These are phyloP conservation scores for Copromyces sp. DNA, from an alignment of 495 filamentous ascomycete species.

Conservation along the genomic window DNA sequence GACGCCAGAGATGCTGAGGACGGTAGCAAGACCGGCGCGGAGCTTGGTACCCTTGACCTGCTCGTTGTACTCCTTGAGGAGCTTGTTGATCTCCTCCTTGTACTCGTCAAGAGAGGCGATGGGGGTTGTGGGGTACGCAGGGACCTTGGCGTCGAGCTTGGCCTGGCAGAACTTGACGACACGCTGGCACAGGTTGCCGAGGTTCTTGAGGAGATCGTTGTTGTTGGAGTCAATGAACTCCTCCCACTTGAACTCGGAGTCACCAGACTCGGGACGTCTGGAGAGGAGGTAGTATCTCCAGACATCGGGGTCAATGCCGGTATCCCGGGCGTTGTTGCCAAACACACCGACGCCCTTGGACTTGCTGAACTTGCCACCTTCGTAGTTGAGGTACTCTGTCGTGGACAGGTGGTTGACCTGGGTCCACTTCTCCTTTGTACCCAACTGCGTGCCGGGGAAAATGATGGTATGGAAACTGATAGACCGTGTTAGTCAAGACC, in stretches of 20 bases:
- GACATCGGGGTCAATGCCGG: conserved; percentile 74
- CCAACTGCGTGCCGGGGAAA: conserved; percentile 80
- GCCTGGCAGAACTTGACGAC: conserved; percentile 84
- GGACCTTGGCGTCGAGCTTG: conserved; percentile 58
- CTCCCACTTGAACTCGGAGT: conserved; percentile 81
- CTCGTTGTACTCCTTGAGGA: conserved; percentile 58
- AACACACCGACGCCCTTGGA: conserved; percentile 84
- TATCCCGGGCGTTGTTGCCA: conserved; percentile 78
- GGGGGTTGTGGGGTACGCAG: conserved; percentile 45
- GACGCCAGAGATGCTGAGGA: conserved; percentile 45
- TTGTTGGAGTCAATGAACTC: conserved; percentile 82
- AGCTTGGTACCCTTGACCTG: conserved; percentile 69
- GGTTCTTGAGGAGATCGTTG: conserved; percentile 77
- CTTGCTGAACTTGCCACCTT: conserved; percentile 93
- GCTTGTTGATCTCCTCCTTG: conserved; percentile 47
- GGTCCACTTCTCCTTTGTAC: conserved; percentile 80
- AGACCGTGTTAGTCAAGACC: not conserved
- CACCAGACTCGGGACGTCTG: conserved; percentile 78
- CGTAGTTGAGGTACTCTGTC: conserved; percentile 94
- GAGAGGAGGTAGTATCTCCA: conserved; percentile 91
- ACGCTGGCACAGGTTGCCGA: conserved; percentile 91
- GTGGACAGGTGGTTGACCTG: conserved; percentile 81
- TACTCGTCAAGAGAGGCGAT: conserved; percentile 29
- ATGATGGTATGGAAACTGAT: conserved; percentile 71
- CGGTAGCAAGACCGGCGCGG: conserved; percentile 55